Evolutionary conservation across 2,329 filamentous ascomycete genomes (phyloP), one percentile per base, ranked within the genome.

Genomic region (Aspergillus cejpii): DNA sequence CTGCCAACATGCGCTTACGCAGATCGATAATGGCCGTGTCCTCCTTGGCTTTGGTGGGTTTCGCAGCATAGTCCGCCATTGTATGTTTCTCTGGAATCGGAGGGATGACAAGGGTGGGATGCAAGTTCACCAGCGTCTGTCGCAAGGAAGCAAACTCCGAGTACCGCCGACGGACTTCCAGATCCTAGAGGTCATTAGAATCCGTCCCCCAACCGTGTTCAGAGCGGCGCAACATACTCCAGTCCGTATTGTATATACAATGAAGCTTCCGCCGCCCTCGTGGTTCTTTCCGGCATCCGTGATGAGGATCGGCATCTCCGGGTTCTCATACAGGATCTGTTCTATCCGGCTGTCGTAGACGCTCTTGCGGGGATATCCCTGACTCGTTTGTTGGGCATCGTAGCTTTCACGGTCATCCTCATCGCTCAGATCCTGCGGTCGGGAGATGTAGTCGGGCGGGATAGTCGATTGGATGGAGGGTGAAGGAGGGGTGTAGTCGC

Each of bases 71-170:
- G 66, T 98, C 92, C 49, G 91, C 91, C 85, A 98, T 94, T 37
- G 89, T 92, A 67, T 98, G 92, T 69, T 98, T 98, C 71, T 98
- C 94, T 17, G 92, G 92, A 59, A 98, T 98, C 2, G 92, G 92
- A 6, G 92, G 94, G 41, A 98, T 86, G 58, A 98, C 86, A 33
- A 98, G 77, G 0, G 92, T 98, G 6, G 94, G 92, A 63, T 98
- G 94, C 50, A 98, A 78, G 57, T 86, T 85, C 37, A 90, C 89
- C 21, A 98, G 78, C 2, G 91, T 91, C 58, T 89, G 84, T 59
- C 92, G 81, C 45, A 98, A 73, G 12, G 91, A 95, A 27, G 87
- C 85, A 61, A 98, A 98, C 67, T 98, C 92, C 1, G 92, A 98
- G 68, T 98, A 98, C 59, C 92, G 80, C 58, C 92, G 81, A 58